Percentiles rank a stretch among this genome's conserved stretches.
Evolutionary conservation across 208 protist genomes (phyloP).

Genomic region (Entamoeba invadens): DNA sequence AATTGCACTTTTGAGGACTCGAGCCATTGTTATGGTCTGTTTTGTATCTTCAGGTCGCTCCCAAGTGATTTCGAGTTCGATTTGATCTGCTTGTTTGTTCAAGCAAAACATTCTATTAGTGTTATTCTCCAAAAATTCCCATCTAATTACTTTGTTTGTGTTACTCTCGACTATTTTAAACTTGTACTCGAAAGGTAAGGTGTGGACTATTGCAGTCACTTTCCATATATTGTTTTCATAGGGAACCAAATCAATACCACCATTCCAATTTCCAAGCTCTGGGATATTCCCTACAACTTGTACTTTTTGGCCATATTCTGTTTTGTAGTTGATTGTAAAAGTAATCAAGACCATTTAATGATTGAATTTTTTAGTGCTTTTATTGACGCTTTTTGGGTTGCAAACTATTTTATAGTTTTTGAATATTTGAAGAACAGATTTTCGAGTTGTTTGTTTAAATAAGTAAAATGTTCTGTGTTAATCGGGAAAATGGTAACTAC

Average conservation of each 20-base stretch:
- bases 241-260: neutral
- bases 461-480: too few relatives aligned
- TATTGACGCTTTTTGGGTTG: too few relatives aligned
- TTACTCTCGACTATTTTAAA: neutral
- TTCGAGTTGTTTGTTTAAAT: too few relatives aligned
- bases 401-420: too few relatives aligned
- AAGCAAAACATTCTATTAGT: neutral
- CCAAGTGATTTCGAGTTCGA: neutral
- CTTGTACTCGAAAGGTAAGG: neutral
- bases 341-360: neutral
- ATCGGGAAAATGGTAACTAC: too few relatives aligned
- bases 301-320: neutral
- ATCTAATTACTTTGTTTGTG: neutral
- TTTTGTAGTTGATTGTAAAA: neutral
- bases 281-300: neutral
- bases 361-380: too few relatives aligned
- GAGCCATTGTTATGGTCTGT: neutral
- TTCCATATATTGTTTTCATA: too few relatives aligned
- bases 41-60: neutral
- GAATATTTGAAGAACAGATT: too few relatives aligned
- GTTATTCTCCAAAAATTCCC: neutral
- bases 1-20: neutral
- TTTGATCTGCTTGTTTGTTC: neutral
- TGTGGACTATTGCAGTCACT: too few relatives aligned
- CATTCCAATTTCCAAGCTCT: neutral